Base-by-base conservation (phyloP, 2,329 filamentous ascomycete genomes). In the Phymatotrichopsis omnivora region DNA sequence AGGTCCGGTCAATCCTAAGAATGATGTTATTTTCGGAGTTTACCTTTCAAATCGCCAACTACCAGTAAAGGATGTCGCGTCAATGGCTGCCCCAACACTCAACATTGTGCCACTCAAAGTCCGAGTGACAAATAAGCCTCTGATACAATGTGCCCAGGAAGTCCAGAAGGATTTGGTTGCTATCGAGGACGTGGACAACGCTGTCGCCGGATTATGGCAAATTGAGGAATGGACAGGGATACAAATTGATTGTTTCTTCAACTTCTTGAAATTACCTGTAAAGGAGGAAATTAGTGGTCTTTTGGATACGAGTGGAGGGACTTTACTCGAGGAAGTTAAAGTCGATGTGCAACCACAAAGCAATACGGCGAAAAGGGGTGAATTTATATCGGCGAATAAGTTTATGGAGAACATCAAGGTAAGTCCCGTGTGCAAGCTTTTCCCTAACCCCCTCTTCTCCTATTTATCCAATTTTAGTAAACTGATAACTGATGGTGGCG, bases 51-150 rank as follows among this genome's bases (percentile, higher is more conserved):
- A 93, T 60, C 74, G 85, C 40, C 53, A 59, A 42, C 36, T 59
- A 3, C 34, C 45, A 7, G 38, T 52, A 6, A 14, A 35, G 23
- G 33, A 53, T 8, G 7, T 47, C 2, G 29, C 30, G 8, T 60
- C 67, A 0, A 65, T 74, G 2, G 56, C 71, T 0, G 78, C 76
- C 24, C 86, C 87, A 0, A 91, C 84, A 0, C 69, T 95, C 16
- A 87, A 82, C 54, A 69, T 95, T 3, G 71, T 93, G 2, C 85
- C 86, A 0, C 63, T 95, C 0, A 69, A 70, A 8, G 71, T 91
- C 2, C 59, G 54, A 5, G 22, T 61, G 5, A 52, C 65, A 31
- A 34, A 44, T 1, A 53, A 61, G 2, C 42, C 58, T 2, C 50
- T 82, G 0, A 19, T 70, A 2, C 63, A 67, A 0, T 51, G 76